Evolutionary conservation across 2,329 filamentous ascomycete species (phyloP).

Genomic region (Xylaria digitata): DNA sequence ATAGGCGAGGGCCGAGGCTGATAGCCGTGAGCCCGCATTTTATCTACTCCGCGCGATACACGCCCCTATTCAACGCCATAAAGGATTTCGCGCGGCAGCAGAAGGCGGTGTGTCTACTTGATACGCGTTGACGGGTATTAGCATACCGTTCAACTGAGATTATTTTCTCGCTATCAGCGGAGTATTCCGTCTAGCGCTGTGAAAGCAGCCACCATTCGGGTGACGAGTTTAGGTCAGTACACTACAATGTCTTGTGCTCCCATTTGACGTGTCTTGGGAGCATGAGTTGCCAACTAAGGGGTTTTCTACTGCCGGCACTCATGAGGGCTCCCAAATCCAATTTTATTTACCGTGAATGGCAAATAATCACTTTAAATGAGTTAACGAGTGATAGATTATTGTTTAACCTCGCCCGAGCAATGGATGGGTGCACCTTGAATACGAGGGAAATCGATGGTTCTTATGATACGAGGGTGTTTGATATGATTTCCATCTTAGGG

Average conservation of each 20-base stretch:
- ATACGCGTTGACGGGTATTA: slow-evolving; percentile 65
- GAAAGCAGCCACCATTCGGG: slow-evolving; percentile 60
- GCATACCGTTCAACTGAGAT: slow-evolving; percentile 74
- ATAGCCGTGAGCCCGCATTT: slow-evolving; percentile 72
- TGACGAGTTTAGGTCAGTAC: not conserved
- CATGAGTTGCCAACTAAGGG: not conserved
- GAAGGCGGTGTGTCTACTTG: slow-evolving; percentile 57
- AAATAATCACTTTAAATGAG: slow-evolving; percentile 47
- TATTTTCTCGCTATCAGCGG: slow-evolving; percentile 68
- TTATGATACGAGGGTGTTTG: slow-evolving; percentile 52
- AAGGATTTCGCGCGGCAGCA: slow-evolving; percentile 58
- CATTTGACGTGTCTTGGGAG: not conserved
- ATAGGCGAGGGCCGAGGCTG: slow-evolving; percentile 67
- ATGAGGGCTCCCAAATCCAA: not conserved
- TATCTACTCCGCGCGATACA: slow-evolving; percentile 71
- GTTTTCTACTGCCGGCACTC: not conserved
- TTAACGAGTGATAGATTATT: slow-evolving; percentile 80
- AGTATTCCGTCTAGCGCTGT: slow-evolving; percentile 69
- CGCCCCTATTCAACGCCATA: slow-evolving; percentile 69
- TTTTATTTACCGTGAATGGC: not conserved
- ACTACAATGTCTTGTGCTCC: not conserved
- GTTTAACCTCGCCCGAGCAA: slow-evolving; percentile 71
- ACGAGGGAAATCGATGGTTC: slow-evolving; percentile 63
- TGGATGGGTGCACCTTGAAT: slow-evolving; percentile 69
- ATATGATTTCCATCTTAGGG: slow-evolving; percentile 65